phyloP scores from a whole-genome alignment of 1,284 basidiomycete species.

The Ceratobasidium sp. region DNA sequence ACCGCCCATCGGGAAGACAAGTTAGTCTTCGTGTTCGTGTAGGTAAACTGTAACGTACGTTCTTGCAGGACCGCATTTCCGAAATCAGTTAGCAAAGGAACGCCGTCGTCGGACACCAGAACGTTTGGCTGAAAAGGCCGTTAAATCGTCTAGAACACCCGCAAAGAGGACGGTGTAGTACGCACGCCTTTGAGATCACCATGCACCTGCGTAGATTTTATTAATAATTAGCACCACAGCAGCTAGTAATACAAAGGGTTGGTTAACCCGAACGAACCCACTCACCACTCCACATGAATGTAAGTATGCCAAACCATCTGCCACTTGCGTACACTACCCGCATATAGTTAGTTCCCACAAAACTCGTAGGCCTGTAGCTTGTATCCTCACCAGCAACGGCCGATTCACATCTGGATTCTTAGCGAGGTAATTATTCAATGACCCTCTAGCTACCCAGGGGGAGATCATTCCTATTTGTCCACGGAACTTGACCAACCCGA shows the following conservation, averaged over 20 bases:
- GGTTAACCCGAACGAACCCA: neutral
- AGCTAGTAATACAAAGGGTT: neutral
- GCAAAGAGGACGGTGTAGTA: neutral
- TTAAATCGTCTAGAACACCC: neutral
- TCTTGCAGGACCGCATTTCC: neutral
- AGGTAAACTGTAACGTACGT: neutral
- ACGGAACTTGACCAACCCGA: neutral
- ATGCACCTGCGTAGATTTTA: constrained; percentile 3
- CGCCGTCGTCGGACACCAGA: neutral
- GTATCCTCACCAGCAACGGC: neutral
- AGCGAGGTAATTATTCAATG: neutral
- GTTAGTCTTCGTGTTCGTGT: neutral
- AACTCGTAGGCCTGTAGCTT: too few relatives aligned
- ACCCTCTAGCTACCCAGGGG: constrained; percentile 3
- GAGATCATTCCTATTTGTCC: constrained; percentile 13
- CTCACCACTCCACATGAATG: constrained; percentile 2
- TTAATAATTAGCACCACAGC: too few relatives aligned
- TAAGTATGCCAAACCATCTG: constrained; percentile 14
- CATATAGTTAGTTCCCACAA: too few relatives aligned
- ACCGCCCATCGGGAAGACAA: constrained; percentile 9
- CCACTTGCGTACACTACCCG: constrained; percentile 3
- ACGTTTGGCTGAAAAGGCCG: neutral
- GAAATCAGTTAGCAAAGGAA: constrained; percentile 1
- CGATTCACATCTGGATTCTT: neutral
- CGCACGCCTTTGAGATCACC: neutral